phyloP scores from a whole-genome alignment of 2,329 filamentous ascomycete genomes.

The Neophaeococcomyces aloes region DNA sequence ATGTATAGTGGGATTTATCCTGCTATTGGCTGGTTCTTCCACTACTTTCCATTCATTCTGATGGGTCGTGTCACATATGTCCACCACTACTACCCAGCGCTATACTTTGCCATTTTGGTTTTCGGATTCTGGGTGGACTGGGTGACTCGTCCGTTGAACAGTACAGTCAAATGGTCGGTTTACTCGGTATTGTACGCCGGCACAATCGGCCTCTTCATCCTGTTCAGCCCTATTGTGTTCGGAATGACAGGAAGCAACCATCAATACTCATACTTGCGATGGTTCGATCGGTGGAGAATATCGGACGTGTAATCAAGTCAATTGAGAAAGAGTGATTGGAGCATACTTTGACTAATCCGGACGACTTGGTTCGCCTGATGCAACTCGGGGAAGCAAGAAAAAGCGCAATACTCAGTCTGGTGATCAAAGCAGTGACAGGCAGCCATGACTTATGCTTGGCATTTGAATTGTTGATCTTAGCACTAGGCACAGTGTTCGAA shows the following conservation, averaged over 20 bases:
- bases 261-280: conserved; percentile 86
- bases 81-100: conserved; percentile 95
- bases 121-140: conserved; percentile 85
- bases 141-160: conserved; percentile 57
- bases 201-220: conserved; percentile 68
- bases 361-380: neutral
- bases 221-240: conserved; percentile 90
- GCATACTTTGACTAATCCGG: neutral
- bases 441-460: no score
- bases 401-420: no score
- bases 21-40: conserved; percentile 84
- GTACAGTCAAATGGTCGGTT: conserved; percentile 53
- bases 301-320: conserved; percentile 45
- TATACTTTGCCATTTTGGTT: conserved; percentile 90
- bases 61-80: conserved; percentile 99
- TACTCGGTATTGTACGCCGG: conserved; percentile 64
- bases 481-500: no score
- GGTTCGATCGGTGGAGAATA: conserved; percentile 81
- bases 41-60: conserved; percentile 89
- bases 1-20: conserved; percentile 91
- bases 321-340: neutral
- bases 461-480: no score
- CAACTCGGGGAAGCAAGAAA: no score
- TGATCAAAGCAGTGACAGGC: no score
- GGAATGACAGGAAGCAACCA: conserved; percentile 80